Conservation (phyloP, 176 grass and related monocot species). For the Musa acuminata region DNA sequence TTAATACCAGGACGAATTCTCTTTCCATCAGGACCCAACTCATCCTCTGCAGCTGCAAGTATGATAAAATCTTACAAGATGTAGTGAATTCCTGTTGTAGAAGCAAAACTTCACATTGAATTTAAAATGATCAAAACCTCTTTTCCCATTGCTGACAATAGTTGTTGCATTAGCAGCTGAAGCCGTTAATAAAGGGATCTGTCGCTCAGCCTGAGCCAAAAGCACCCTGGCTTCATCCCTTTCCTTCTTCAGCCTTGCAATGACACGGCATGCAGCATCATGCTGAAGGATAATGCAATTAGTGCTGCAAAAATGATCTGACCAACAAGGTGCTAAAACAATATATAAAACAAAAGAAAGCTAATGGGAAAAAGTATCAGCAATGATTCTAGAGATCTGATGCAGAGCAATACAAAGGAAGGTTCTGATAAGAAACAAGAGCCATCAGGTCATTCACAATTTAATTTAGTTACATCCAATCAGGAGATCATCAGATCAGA, state of each 20-base stretch:
- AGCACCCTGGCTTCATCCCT: conserved; percentile 88
- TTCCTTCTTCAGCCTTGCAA: conserved; percentile 99
- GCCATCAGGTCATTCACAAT: too few species aligned
- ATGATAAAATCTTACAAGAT: not conserved
- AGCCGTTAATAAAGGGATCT: conserved; percentile 49
- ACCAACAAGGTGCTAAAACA: too few species aligned
- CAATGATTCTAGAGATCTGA: too few species aligned
- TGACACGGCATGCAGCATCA: conserved; percentile 97
- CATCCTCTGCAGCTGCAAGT: conserved; percentile 66
- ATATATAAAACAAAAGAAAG: too few species aligned
- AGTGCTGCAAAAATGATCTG: not conserved
- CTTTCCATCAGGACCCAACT: conserved; percentile 82
- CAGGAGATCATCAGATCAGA: too few species aligned
- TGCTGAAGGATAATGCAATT: conserved; percentile 42
- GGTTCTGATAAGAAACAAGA: too few species aligned
- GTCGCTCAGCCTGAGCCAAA: conserved; percentile 77
- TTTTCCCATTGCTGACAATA: conserved; percentile 70
- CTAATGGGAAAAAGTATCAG: too few species aligned
- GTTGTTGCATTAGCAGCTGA: conserved; percentile 23
- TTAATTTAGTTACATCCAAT: too few species aligned
- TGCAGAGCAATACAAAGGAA: too few species aligned
- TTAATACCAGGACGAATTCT: conserved; percentile 86
- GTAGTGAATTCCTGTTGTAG: not conserved
- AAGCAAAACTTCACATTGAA: not conserved
- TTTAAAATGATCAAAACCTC: conserved; percentile 38